phyloP scores from a whole-genome alignment of 1,284 basidiomycete species.

The Ganoderma resinaceum region DNA sequence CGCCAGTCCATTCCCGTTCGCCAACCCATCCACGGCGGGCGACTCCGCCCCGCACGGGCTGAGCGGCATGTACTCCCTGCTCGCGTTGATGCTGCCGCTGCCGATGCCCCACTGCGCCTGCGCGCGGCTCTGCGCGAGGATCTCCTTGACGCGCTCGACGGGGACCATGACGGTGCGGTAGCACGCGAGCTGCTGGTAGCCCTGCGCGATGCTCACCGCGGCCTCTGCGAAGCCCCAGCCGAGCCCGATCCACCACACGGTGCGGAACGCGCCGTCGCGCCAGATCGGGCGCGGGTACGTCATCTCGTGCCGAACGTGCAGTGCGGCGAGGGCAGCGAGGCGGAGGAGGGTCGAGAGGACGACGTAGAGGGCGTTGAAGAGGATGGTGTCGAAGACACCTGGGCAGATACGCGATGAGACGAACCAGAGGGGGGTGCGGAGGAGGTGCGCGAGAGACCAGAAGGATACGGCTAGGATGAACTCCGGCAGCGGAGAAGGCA shows the following conservation, averaged over 20 bases:
- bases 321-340: slow-evolving; percentile 58
- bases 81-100: slow-evolving; percentile 25
- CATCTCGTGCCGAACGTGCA: slow-evolving; percentile 57
- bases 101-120: slow-evolving; percentile 21
- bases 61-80: slow-evolving; percentile 36
- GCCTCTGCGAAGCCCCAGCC: slow-evolving; percentile 76
- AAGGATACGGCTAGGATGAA: slow-evolving; percentile 62
- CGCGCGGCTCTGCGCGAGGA: slow-evolving; percentile 39
- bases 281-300: slow-evolving; percentile 54
- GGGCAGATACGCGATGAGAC: slow-evolving; percentile 37
- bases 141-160: slow-evolving; percentile 44
- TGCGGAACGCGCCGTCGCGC: slow-evolving; percentile 63
- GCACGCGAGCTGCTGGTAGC: slow-evolving; percentile 67
- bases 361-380: slow-evolving; percentile 58
- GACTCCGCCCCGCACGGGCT: slow-evolving; percentile 33
- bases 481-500: slow-evolving; percentile 68
- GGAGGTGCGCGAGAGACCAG: slow-evolving; percentile 64
- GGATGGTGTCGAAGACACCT: slow-evolving; percentile 47
- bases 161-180: slow-evolving; percentile 73
- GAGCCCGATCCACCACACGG: slow-evolving; percentile 77
- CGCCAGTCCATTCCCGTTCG: slow-evolving; percentile 10
- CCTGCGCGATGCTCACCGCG: slow-evolving; percentile 66
- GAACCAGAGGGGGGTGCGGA: slow-evolving; percentile 59
- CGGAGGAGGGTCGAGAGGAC: slow-evolving; percentile 59
- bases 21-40: slow-evolving; percentile 1